These are phyloP conservation scores for Candida tammaniensis DNA, from an alignment of 805 yeast genomes.

Conservation along the genomic window DNA sequence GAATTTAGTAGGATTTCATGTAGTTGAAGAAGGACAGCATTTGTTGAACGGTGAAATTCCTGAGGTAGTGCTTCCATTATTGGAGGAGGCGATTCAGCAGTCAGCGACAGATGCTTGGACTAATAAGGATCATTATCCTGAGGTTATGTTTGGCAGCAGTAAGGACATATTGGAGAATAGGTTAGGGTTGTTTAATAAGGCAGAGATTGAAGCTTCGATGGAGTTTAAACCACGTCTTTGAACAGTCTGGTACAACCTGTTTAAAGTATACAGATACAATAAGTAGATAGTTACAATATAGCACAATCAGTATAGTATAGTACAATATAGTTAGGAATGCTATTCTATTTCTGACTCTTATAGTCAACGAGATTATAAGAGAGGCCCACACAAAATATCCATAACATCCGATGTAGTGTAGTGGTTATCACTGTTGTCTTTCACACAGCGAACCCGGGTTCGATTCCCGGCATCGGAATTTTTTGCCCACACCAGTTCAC, in stretches of 20 bases:
- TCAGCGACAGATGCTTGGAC: slow-evolving; percentile 19
- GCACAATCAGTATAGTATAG: too few species aligned
- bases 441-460: slow-evolving; percentile 67
- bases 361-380: too few species aligned
- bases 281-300: too few species aligned
- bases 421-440: slow-evolving; percentile 55
- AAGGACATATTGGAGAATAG: slow-evolving; percentile 10
- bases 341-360: too few species aligned
- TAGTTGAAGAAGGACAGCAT: slow-evolving; percentile 49
- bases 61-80: slow-evolving; percentile 29
- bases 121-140: slow-evolving; percentile 19
- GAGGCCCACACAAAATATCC: too few species aligned
- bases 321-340: too few species aligned
- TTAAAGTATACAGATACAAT: too few species aligned
- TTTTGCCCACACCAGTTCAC: too few species aligned
- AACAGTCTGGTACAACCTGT: too few species aligned
- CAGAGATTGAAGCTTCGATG: slow-evolving; percentile 1
- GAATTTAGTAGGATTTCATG: slow-evolving; percentile 11
- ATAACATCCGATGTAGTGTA: slow-evolving; percentile 52
- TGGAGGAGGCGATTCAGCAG: slow-evolving; percentile 15
- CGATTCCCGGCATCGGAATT: slow-evolving; percentile 83
- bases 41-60: slow-evolving; percentile 52
- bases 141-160: slow-evolving; percentile 14
- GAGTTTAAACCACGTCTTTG: too few species aligned
- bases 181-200: slow-evolving; percentile 2